phyloP scores from a whole-genome alignment of 345 rosid genomes.

The Eucalyptus melliodora region DNA sequence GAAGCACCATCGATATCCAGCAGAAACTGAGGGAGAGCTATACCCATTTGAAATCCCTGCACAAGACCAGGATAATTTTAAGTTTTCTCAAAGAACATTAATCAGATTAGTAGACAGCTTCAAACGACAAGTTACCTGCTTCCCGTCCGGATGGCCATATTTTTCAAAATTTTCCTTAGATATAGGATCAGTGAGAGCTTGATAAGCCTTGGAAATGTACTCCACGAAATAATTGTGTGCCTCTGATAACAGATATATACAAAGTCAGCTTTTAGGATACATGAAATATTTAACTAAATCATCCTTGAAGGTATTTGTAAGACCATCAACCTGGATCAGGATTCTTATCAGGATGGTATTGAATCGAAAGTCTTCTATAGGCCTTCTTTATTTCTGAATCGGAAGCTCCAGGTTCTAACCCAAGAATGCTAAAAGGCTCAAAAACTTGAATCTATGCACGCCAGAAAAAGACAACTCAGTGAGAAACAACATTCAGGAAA shows the following conservation, averaged over 20 bases:
- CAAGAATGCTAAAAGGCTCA: slow-evolving; percentile 86
- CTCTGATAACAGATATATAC: slow-evolving; percentile 30
- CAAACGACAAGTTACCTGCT: slow-evolving; percentile 43
- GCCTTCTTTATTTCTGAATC: slow-evolving; percentile 89
- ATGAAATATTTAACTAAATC: neutral
- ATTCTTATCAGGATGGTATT: slow-evolving; percentile 98
- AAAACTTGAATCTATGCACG: slow-evolving; percentile 62
- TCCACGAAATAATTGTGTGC: slow-evolving; percentile 82
- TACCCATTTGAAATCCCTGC: slow-evolving; percentile 99
- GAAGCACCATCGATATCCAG: slow-evolving; percentile 89
- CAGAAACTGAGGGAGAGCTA: slow-evolving; percentile 94
- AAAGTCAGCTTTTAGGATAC: neutral
- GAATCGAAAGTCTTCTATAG: slow-evolving; percentile 80
- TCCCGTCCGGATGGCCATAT: slow-evolving; percentile 99
- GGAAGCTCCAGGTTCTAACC: slow-evolving; percentile 67
- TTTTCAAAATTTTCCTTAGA: slow-evolving; percentile 97
- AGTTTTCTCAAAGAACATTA: neutral
- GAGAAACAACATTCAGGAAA: neutral
- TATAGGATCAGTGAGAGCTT: slow-evolving; percentile 85
- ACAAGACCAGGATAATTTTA: neutral
- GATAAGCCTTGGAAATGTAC: slow-evolving; percentile 91
- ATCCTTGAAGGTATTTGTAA: neutral
- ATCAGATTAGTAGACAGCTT: neutral
- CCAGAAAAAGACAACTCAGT: neutral
- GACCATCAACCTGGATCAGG: slow-evolving; percentile 89